Evolutionary conservation across 805 yeast genomes (phyloP), one percentile per base, ranked within the genome.

Genomic region (Cyberlindnera sargentensis): DNA sequence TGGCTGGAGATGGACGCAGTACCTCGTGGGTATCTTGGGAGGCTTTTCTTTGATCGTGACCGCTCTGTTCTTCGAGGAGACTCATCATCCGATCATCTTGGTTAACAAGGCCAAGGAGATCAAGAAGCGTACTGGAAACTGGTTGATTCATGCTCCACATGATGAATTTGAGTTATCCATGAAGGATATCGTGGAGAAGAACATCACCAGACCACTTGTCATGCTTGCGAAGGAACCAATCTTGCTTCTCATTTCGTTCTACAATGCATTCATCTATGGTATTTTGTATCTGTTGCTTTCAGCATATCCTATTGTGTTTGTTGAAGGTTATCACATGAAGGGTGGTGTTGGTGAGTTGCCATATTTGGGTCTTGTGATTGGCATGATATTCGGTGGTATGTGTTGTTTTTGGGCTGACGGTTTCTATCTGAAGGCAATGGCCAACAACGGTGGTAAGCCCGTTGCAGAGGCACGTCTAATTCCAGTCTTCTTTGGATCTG

Each of bases 1-100:
- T 36, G 86, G 88, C 15, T 86, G 95, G 95, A 71, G 95, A 58
- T 87, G 95, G 95, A 74, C 85, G 9, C 73, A 71, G 49, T 87
- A 85, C 61, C 65, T 86, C 44, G 72, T 81, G 3, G 91, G 85
- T 48, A 78, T 84, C 43, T 61, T 82, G 60, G 73, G 74, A 20
- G 64, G 70, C 3, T 61, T 73, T 4, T 67, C 75, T 9, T 52
- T 68, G 1, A 55, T 72, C 1, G 46, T 65, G 10, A 59, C 70
- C 20, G 45, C 68, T 6, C n/a, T 39, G 20, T 39, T 39, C 36
- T 39, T 39, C n/a, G 73, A 71, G 42, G 95, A 86, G 64, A 78
- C 88, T 1, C 88, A 84, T 57, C 84, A 81, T 51, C 87, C 89
- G 15, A 68, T 78, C 8, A 70, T 86, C 41, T 62, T 85, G 45